Conservation (phyloP, 2,329 filamentous ascomycete genomes). For the Corynespora cassiicola region DNA sequence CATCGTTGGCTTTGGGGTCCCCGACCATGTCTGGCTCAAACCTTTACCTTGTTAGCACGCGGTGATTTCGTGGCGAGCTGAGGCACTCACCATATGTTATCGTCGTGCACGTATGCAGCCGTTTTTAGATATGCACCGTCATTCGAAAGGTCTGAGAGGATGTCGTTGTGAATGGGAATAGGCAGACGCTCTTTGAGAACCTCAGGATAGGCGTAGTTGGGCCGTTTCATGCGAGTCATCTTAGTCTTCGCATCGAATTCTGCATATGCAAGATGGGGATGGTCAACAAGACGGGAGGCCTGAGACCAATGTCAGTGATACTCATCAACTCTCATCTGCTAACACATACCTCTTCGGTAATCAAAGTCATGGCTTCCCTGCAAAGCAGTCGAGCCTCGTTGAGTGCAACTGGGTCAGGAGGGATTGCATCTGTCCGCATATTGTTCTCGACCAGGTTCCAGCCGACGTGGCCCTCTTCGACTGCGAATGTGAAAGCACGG, state of each 20-base stretch:
- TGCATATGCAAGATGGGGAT: conserved; percentile 37
- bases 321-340: too few species aligned
- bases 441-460: conserved; percentile 31
- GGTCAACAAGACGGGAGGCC: conserved; percentile 34
- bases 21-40: conserved; percentile 33
- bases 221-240: conserved; percentile 35
- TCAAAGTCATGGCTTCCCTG: conserved; percentile 37
- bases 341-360: conserved; percentile 32
- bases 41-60: too few species aligned
- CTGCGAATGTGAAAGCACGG: conserved; percentile 30
- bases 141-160: conserved; percentile 23
- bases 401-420: conserved; percentile 31
- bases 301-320: neutral
- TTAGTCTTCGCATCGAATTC: conserved; percentile 30
- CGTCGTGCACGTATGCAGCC: conserved; percentile 18
- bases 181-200: conserved; percentile 33
- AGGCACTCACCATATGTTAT: conserved; percentile 32
- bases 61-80: too few species aligned
- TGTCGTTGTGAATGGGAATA: conserved; percentile 33
- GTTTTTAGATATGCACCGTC: conserved; percentile 28
- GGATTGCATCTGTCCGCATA: conserved; percentile 24
- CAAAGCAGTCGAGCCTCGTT: conserved; percentile 36
- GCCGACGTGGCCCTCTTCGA: conserved; percentile 24
- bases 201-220: conserved; percentile 38
- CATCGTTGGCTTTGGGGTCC: conserved; percentile 23